Percentiles rank a stretch among this genome's conserved stretches.
Evolutionary conservation across 179 eudicot genomes (phyloP).

Genomic region (Pouteria campechiana): DNA sequence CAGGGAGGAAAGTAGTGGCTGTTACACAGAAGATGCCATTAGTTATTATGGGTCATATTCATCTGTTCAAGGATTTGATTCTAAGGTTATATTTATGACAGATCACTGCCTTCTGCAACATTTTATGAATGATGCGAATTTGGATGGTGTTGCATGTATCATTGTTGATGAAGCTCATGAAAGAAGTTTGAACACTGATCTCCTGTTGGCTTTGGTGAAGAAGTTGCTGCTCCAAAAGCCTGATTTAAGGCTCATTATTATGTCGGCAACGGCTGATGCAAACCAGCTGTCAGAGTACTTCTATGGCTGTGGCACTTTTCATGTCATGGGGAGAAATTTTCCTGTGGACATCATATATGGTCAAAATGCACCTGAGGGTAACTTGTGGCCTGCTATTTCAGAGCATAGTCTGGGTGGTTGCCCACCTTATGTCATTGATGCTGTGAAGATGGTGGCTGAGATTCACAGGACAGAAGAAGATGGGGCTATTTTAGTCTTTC

Average conservation of each 20-base stretch:
- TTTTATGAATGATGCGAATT: no score
- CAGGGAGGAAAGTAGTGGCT: no score
- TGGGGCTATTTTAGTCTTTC: conserved; percentile 81
- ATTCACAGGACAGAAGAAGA: conserved; percentile 56
- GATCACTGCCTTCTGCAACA: no score
- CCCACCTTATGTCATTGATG: conserved; percentile 48
- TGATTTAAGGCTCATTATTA: conserved; percentile 13
- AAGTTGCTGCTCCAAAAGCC: conserved; percentile 7
- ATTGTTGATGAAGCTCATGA: no score
- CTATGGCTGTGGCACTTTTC: conserved; percentile 4
- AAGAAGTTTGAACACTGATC: no score
- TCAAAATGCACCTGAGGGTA: no score
- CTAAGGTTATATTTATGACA: no score
- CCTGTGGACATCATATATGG: conserved; percentile 10
- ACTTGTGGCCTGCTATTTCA: no score
- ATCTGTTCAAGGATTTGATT: no score
- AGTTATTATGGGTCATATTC: no score
- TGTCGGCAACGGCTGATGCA: conserved; percentile 12
- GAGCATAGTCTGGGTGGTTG: conserved; percentile 18
- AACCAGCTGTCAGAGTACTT: conserved; percentile 14
- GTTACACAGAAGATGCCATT: no score
- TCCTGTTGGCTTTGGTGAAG: conserved; percentile 14
- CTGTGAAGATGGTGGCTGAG: conserved; percentile 49
- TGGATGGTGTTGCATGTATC: no score
- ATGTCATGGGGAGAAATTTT: conserved; percentile 9